These are phyloP conservation scores for Hortiboletus campestris DNA, from an alignment of 768 basidiomycete species.

Conservation along the genomic window DNA sequence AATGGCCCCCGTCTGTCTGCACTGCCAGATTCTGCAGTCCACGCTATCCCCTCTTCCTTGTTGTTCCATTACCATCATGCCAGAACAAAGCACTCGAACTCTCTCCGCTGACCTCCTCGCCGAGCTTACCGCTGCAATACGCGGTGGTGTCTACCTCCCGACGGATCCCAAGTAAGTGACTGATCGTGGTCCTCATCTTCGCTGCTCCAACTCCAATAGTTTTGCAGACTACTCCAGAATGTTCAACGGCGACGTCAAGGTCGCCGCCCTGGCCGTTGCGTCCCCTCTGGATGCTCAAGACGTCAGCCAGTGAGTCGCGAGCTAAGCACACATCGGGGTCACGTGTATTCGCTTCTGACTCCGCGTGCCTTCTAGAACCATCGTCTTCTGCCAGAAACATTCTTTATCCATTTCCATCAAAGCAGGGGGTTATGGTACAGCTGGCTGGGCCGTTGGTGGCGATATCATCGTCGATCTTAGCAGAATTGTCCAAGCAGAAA, in stretches of 20 bases:
- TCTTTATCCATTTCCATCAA: conserved; percentile 75
- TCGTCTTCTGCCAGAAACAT: conserved; percentile 74
- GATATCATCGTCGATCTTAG: conserved; percentile 83
- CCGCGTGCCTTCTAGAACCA: conserved; percentile 41
- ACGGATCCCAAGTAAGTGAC: conserved; percentile 40
- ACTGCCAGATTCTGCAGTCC: neutral
- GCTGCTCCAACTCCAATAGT: conserved; percentile 13
- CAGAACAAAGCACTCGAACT: neutral
- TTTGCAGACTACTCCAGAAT: conserved; percentile 40
- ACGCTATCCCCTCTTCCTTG: conserved; percentile 5
- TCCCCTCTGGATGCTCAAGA: conserved; percentile 79
- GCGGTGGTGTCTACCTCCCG: conserved; percentile 47
- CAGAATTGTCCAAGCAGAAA: conserved; percentile 62
- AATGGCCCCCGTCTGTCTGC: conserved; percentile 11
- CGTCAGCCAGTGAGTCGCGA: conserved; percentile 69
- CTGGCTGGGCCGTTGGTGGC: conserved; percentile 85
- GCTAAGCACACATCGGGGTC: neutral
- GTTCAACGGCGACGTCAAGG: conserved; percentile 77
- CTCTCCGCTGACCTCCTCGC: conserved; percentile 35
- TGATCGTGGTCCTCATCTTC: neutral
- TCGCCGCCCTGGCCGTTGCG: conserved; percentile 58
- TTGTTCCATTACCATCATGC: conserved; percentile 15
- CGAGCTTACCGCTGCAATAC: conserved; percentile 45
- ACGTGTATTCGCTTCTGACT: conserved; percentile 8
- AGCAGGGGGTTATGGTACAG: conserved; percentile 89